phyloP scores from a whole-genome alignment of 306 rosid genomes.

The Sphenostylis stenocarpa region DNA sequence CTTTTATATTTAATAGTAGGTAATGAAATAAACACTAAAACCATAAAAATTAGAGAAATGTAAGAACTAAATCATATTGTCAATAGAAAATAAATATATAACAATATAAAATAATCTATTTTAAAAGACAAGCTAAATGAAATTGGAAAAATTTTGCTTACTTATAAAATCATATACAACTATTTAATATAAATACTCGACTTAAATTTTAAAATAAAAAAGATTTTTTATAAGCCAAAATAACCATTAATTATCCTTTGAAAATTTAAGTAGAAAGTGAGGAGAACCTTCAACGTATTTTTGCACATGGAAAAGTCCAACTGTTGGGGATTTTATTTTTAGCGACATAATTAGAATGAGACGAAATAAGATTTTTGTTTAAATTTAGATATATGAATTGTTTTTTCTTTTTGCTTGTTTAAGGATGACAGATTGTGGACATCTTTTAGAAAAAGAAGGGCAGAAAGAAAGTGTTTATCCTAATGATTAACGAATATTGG shows the following conservation, averaged over 20 bases:
- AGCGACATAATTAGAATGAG: neutral
- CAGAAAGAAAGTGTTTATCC: neutral
- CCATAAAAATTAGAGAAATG: neutral
- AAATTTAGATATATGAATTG: neutral
- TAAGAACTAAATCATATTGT: neutral
- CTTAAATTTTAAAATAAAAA: too few relatives aligned
- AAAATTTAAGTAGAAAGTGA: too few relatives aligned
- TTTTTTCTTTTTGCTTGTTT: neutral
- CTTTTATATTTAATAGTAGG: too few relatives aligned
- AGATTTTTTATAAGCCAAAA: too few relatives aligned
- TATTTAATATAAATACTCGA: too few relatives aligned
- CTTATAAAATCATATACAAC: too few relatives aligned
- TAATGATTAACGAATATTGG: neutral
- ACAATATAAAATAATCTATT: too few relatives aligned
- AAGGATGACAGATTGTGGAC: neutral
- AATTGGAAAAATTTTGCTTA: too few relatives aligned
- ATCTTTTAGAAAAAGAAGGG: neutral
- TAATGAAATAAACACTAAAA: neutral
- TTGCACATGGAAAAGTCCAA: neutral
- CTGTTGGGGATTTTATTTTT: neutral
- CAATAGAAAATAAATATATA: too few relatives aligned
- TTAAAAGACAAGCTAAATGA: too few relatives aligned
- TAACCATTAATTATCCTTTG: too few relatives aligned
- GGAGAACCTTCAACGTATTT: too few relatives aligned
- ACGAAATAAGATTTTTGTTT: neutral